Evolutionary conservation across 768 basidiomycete species (phyloP).

Genomic region (Bullera alba): DNA sequence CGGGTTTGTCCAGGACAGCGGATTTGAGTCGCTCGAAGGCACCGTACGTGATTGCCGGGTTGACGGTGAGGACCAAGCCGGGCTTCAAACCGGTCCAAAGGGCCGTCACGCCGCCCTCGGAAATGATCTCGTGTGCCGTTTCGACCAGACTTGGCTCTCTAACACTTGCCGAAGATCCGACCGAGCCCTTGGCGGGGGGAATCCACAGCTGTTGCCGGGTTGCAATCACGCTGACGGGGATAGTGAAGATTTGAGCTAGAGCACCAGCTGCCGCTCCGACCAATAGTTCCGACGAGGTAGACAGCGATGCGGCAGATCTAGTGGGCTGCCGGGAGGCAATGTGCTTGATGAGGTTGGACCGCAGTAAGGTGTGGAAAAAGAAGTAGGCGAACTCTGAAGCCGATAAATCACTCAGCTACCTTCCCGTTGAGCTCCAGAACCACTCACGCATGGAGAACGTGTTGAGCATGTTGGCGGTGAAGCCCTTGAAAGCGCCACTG

Average conservation of each 20-base stretch:
- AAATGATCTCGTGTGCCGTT: constrained; percentile 77
- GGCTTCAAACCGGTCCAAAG: constrained; percentile 92
- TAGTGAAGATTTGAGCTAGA: constrained; percentile 94
- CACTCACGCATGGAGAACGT: constrained; percentile 92
- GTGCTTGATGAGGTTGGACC: constrained; percentile 50
- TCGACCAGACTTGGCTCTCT: constrained; percentile 59
- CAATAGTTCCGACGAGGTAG: constrained; percentile 57
- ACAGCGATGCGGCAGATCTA: constrained; percentile 11
- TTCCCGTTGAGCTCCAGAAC: background rate
- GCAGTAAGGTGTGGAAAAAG: constrained; percentile 93
- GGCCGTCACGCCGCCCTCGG: constrained; percentile 51
- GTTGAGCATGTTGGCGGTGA: constrained; percentile 93
- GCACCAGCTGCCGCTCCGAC: constrained; percentile 89
- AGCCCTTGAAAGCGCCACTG: constrained; percentile 78
- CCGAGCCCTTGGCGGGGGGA: constrained; percentile 7
- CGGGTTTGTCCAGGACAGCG: constrained; percentile 51
- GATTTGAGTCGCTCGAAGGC: constrained; percentile 85
- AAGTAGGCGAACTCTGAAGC: constrained; percentile 92
- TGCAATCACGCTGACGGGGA: constrained; percentile 94
- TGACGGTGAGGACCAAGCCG: constrained; percentile 87
- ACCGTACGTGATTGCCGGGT: constrained; percentile 97
- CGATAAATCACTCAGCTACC: background rate
- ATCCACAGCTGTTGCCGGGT: constrained; percentile 89
- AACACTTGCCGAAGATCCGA: constrained; percentile 1
- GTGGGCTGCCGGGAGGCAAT: constrained; percentile 9